Evolutionary conservation across 768 basidiomycete species (phyloP).

Genomic region (Amanita exitialis): DNA sequence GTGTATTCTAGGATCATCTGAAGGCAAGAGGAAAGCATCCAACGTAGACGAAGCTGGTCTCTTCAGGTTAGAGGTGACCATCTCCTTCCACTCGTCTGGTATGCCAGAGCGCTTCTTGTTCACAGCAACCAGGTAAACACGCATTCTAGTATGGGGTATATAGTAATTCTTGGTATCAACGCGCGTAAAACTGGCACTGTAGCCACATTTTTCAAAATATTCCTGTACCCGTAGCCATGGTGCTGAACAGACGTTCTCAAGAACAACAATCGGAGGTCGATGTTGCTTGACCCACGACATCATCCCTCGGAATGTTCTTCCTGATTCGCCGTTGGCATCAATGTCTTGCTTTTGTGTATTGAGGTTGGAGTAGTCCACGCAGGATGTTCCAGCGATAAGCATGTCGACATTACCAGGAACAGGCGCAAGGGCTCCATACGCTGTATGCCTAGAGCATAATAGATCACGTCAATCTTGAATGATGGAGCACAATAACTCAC

Average conservation of each 20-base stretch:
- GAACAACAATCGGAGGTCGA: constrained; percentile 82
- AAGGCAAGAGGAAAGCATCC: constrained; percentile 85
- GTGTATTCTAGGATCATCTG: constrained; percentile 88
- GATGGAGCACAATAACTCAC: constrained; percentile 31
- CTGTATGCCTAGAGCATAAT: constrained; percentile 57
- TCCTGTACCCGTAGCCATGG: constrained; percentile 75
- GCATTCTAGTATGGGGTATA: constrained; percentile 89
- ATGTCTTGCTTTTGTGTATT: constrained; percentile 91
- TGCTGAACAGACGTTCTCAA: constrained; percentile 90
- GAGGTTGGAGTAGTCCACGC: constrained; percentile 94
- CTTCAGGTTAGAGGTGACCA: constrained; percentile 50
- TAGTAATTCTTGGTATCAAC: constrained; percentile 88
- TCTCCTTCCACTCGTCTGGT: constrained; percentile 59
- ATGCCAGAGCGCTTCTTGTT: constrained; percentile 50
- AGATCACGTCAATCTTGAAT: constrained; percentile 7
- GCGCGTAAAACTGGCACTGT: constrained; percentile 59
- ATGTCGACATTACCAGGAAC: constrained; percentile 91
- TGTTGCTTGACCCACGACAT: constrained; percentile 84
- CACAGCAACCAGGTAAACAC: constrained; percentile 80
- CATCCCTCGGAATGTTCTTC: constrained; percentile 92
- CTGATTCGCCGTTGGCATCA: constrained; percentile 85
- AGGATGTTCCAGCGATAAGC: constrained; percentile 89
- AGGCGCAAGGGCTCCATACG: constrained; percentile 76
- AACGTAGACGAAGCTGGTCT: constrained; percentile 84
- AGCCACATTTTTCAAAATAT: constrained; percentile 67